Evolutionary conservation across 108 stramenopile genomes (phyloP), one percentile per base, ranked within the genome.

Genomic region (Fistulifera pelliculosa): DNA sequence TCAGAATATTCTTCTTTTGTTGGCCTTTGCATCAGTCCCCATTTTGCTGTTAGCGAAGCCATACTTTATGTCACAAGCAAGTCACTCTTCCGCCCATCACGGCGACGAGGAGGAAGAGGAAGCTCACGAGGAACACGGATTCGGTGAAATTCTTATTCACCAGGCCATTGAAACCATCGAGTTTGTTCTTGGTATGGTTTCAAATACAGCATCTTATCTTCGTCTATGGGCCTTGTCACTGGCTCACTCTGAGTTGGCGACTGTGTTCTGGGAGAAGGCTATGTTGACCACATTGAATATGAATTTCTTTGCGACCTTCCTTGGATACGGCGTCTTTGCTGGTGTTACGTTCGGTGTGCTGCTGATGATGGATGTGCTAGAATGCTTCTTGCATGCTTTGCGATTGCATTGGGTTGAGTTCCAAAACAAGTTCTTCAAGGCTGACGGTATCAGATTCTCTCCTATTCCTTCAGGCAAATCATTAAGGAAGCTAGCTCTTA

Each of bases 351-450:
- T 95, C 49, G 96, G 90, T 56, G 96, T 99, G 13, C 69, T 99
- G 27, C 67, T 97, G 41, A 87, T 87, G 75, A 99, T 99, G 98
- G 96, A 98, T 69, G 94, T 97, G 47, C 73, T 99, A 19, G 98
- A 99, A 81, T 99, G 98, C 73, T 98, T 95, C 81, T 90, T 99
- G 27, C 98, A 99, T 69, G 94, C 96, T 0, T 84, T 99, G 45
- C 96, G 98, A 62, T 80, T 99, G 53, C 96, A 97, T 65, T 99
- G 98, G 98, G 98, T 99, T 22, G 98, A 99, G 90, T 99, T 99
- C 77, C 96, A 99, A 74, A 97, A 85, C 77, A 99, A 99, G 80
- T 98, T 98, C 62, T 99, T 81, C 84, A 75, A 85, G 55, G 98
- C 92, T 23, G 96, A 97, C 68, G 96, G 96, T 52, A 68, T 93